phyloP scores from a whole-genome alignment of 2,329 filamentous ascomycete genomes.

The Diplodia intermedia region DNA sequence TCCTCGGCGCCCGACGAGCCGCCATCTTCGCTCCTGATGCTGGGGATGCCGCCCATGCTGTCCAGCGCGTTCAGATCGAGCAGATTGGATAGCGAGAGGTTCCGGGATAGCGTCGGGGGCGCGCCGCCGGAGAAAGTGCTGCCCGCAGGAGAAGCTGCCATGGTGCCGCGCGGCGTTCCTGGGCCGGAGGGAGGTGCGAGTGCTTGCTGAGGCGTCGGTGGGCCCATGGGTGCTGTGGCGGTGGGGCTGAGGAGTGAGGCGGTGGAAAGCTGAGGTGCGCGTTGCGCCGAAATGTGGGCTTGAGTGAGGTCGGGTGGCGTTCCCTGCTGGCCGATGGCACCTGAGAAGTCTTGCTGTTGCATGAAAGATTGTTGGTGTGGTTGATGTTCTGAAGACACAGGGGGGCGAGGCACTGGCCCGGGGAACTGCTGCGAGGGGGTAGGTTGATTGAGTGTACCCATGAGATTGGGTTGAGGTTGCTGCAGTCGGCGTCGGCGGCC shows the following conservation, averaged over 20 bases:
- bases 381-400: neutral
- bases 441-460: conserved; percentile 32
- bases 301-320: conserved; percentile 4
- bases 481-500: conserved; percentile 39
- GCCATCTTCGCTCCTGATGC: conserved; percentile 42
- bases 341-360: neutral
- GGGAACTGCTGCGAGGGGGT: conserved; percentile 26
- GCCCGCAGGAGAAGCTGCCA: conserved; percentile 38
- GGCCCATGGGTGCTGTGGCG: conserved; percentile 41
- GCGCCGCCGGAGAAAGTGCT: neutral
- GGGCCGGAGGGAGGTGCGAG: conserved; percentile 20
- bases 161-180: conserved; percentile 35
- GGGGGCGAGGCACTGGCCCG: conserved; percentile 24
- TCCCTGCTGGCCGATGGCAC: conserved; percentile 22
- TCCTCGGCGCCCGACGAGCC: conserved; percentile 44
- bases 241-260: conserved; percentile 33
- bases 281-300: neutral
- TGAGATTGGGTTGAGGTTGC: conserved; percentile 27
- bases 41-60: conserved; percentile 35
- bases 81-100: conserved; percentile 44
- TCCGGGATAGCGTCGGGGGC: conserved; percentile 11
- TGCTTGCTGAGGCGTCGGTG: neutral
- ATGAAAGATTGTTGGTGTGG: conserved; percentile 1
- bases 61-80: conserved; percentile 49
- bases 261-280: neutral